These are phyloP conservation scores for Pulveroboletus sp. DNA, from an alignment of 768 basidiomycete genomes.

Conservation along the genomic window DNA sequence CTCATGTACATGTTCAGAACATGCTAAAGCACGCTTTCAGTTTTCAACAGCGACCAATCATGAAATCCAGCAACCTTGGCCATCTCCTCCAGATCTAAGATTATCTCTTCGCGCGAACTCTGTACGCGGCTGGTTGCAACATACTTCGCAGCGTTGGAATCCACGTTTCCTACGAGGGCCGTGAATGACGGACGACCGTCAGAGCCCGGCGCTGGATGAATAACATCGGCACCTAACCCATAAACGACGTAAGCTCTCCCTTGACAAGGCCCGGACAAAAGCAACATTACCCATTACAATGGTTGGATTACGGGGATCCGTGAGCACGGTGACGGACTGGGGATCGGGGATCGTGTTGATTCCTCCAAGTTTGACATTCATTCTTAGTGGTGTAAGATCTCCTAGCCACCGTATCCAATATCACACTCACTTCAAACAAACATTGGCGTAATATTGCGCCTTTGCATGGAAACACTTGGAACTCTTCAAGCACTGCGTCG, in stretches of 20 bases:
- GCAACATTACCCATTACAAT: slow-evolving; percentile 64
- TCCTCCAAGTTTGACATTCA: slow-evolving; percentile 82
- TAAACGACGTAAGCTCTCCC: neutral
- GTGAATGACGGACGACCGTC: slow-evolving; percentile 80
- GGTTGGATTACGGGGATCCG: slow-evolving; percentile 69
- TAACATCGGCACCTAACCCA: slow-evolving; percentile 67
- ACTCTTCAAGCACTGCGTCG: slow-evolving; percentile 74
- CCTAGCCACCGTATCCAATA: neutral
- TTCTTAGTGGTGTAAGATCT: slow-evolving; percentile 35
- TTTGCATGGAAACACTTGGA: slow-evolving; percentile 63
- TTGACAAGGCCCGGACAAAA: neutral
- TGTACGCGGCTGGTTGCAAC: slow-evolving; percentile 59
- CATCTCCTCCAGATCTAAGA: slow-evolving; percentile 67
- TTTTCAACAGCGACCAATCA: neutral
- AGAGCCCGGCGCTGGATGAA: slow-evolving; percentile 77
- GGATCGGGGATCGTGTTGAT: slow-evolving; percentile 77
- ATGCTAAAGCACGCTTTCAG: slow-evolving; percentile 35
- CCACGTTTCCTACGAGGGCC: slow-evolving; percentile 74
- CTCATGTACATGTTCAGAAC: slow-evolving; percentile 52
- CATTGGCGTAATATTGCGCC: slow-evolving; percentile 76
- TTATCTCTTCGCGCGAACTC: slow-evolving; percentile 67
- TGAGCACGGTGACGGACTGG: slow-evolving; percentile 56
- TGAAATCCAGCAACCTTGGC: slow-evolving; percentile 37
- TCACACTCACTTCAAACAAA: slow-evolving; percentile 69
- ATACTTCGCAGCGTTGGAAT: slow-evolving; percentile 72